phyloP scores from a whole-genome alignment of 306 rosid species.

The Acacia acuminata region DNA sequence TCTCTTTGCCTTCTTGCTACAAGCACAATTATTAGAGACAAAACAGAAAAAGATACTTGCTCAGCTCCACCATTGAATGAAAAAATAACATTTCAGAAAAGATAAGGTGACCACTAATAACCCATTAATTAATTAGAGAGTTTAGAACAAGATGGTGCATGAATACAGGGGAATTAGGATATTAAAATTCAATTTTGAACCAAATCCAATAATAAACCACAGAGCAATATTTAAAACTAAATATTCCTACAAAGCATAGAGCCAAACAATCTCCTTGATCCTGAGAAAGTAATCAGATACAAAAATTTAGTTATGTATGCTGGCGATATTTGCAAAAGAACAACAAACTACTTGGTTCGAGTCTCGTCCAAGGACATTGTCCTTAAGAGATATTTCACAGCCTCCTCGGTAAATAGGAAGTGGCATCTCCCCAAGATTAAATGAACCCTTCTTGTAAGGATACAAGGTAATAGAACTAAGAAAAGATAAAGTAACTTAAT shows the following conservation, averaged over 20 bases:
- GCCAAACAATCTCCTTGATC: constrained; percentile 12
- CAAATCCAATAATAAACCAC: constrained; percentile 3
- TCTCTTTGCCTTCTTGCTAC: too few relatives aligned
- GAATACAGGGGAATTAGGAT: neutral
- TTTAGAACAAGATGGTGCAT: constrained; percentile 12
- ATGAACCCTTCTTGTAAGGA: too few relatives aligned
- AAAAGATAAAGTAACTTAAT: too few relatives aligned
- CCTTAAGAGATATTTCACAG: too few relatives aligned
- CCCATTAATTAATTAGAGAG: constrained; percentile 8
- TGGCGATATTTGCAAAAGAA: too few relatives aligned
- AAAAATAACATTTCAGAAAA: constrained; percentile 15
- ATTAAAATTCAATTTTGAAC: neutral
- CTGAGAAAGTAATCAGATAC: neutral
- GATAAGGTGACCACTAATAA: constrained; percentile 4
- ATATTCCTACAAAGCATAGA: neutral
- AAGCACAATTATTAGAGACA: neutral
- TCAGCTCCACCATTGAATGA: neutral
- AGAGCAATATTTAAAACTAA: neutral
- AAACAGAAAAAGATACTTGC: neutral
- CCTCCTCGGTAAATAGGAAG: too few relatives aligned
- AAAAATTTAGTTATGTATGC: neutral
- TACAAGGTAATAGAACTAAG: too few relatives aligned
- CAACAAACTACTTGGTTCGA: too few relatives aligned
- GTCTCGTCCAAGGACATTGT: too few relatives aligned
- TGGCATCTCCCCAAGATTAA: too few relatives aligned